Evolutionary conservation across 2,329 filamentous ascomycete genomes (phyloP).

Genomic region (Lachnellula occidentalis): DNA sequence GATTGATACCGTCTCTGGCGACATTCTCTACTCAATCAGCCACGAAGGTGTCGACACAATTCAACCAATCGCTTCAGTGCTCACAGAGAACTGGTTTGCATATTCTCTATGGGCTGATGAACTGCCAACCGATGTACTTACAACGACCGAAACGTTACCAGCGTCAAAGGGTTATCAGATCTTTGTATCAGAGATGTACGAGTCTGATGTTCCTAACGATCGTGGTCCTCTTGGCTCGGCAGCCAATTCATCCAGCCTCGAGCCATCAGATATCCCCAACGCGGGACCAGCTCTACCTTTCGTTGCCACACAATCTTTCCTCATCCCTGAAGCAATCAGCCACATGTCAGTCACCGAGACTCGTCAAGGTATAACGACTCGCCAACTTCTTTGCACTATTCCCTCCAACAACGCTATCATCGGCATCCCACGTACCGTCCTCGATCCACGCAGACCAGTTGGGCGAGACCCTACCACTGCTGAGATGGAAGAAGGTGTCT

Average conservation of each 20-base stretch:
- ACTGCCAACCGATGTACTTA: constrained; percentile 55
- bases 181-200: constrained; percentile 82
- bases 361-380: constrained; percentile 81
- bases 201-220: constrained; percentile 77
- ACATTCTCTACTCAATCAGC: constrained; percentile 64
- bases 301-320: constrained; percentile 72
- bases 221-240: constrained; percentile 69
- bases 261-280: constrained; percentile 53
- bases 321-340: constrained; percentile 73
- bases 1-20: constrained; percentile 79
- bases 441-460: constrained; percentile 83
- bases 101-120: constrained; percentile 71
- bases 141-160: constrained; percentile 51
- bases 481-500: constrained; percentile 79
- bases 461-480: constrained; percentile 74
- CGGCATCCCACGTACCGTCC: constrained; percentile 68
- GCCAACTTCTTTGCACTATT: constrained; percentile 75
- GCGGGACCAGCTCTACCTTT: constrained; percentile 58
- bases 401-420: constrained; percentile 69
- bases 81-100: constrained; percentile 93
- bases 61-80: constrained; percentile 68
- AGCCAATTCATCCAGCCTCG: constrained; percentile 71
- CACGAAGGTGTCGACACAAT: constrained; percentile 69
- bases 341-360: constrained; percentile 82
- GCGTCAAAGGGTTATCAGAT: constrained; percentile 79